Evolutionary conservation across 2,329 filamentous ascomycete genomes (phyloP), one percentile per base, ranked within the genome.

Genomic region (Epichloe glyceriae): DNA sequence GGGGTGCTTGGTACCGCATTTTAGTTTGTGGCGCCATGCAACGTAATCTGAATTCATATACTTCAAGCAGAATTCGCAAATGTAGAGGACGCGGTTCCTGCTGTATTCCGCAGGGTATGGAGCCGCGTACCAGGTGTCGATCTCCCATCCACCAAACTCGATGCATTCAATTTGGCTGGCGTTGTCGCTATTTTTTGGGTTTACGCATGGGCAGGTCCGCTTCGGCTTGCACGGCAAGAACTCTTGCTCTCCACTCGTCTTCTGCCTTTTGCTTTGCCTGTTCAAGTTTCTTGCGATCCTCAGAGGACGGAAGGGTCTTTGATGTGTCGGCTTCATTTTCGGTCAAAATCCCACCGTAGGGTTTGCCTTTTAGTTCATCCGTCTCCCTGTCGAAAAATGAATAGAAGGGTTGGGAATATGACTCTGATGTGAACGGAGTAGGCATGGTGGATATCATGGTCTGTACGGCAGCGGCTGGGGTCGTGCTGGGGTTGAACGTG

Each of bases 21-120:
- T 98, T 60, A 89, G 79, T 71, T 97, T 97, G 69, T 98, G 93
- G 49, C 93, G 81, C 88, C 91, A 97, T 14, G 93, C 91, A 30
- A 98, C 93, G 61, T 95, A 97, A 65, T 96, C 91, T 17, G 93
- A 97, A 67, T 94, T 95, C 89, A 98, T 96, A 71, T 98, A 98
- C 69, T 97, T 98, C 53, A 98, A 75, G 65, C 93, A 98, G 67
- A 97, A 98, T 67, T 98, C 94, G 74, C 93, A 98, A 56, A 98
- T 97, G 68, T 95, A 97, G n/a, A 98, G 78, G 38, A 95, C 86
- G 33, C 88, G 84, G 64, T 98, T 97, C 56, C 91, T 83, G 65
- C 89, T 97, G 72, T 98, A 98, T 68, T 98, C 93, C 64, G 96
- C 93, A 0, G 93, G 93, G 64, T 98, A 98, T 12, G 93, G 94